Evolutionary conservation across 345 rosid genomes (phyloP).

Genomic region (Rhizophora apiculata): DNA sequence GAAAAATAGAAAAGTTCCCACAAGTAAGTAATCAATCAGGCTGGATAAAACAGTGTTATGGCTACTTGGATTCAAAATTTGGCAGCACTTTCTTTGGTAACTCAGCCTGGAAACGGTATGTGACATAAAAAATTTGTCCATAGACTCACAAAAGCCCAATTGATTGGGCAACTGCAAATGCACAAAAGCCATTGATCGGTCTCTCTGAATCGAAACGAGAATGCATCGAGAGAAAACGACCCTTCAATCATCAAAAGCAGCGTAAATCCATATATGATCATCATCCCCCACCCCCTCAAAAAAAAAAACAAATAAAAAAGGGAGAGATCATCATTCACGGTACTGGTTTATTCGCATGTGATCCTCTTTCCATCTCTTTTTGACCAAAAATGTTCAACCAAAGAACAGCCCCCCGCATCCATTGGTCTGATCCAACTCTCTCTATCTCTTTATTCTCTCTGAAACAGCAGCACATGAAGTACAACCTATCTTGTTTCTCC

Average conservation of each 20-base stretch:
- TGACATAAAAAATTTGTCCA: too few relatives aligned
- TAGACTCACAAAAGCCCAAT: too few relatives aligned
- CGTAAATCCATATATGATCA: background rate
- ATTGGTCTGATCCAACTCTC: background rate
- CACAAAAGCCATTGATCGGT: background rate
- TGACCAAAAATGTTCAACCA: too few relatives aligned
- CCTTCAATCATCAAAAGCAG: slow-evolving; percentile 39
- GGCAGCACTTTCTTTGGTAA: too few relatives aligned
- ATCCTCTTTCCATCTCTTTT: background rate
- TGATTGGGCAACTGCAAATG: background rate
- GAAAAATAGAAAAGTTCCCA: too few relatives aligned
- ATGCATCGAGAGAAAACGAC: slow-evolving; percentile 34
- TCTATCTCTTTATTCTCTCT: slow-evolving; percentile 6
- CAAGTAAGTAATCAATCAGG: too few relatives aligned
- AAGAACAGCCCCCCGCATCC: too few relatives aligned
- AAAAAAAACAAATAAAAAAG: background rate
- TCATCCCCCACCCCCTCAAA: background rate
- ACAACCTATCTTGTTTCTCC: slow-evolving; percentile 15
- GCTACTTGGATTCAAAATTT: too few relatives aligned
- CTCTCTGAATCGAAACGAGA: background rate
- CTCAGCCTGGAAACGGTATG: too few relatives aligned
- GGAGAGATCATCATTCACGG: slow-evolving; percentile 20
- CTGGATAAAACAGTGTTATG: too few relatives aligned
- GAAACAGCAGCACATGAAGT: slow-evolving; percentile 29
- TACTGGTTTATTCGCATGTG: slow-evolving; percentile 23